Base-by-base conservation (phyloP, 345 rosid species). In the Anacardium occidentale region DNA sequence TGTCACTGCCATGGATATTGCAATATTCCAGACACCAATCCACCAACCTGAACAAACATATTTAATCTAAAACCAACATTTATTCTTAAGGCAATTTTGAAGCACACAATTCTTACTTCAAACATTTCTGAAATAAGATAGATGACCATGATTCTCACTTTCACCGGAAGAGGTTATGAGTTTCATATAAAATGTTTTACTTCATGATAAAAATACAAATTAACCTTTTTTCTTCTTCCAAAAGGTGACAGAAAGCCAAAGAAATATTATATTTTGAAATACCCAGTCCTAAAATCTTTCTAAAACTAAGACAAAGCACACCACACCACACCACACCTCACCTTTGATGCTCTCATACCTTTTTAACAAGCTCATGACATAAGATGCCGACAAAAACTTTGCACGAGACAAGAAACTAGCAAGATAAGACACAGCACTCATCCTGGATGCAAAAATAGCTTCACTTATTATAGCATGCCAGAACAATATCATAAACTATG, bases 341-440 rank as follows among this genome's bases (percentile, higher is more conserved):
- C 32, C 32, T 29, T 29, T 1, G 1, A 29, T 3, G 3, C 32
- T 29, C 32, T 11, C 14, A 29, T 54, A 87, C 97, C 98, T 92
- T 83, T 83, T 84, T 72, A 92, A 78, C 53, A 80, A 68, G 80
- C 26, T 79, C 48, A 83, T 72, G 64, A 90, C 77, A 69, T 79
- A 76, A 65, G 85, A 79, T 75, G 85, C 74, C 6, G 88, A 73
- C 51, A 92, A 70, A 78, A 92, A 90, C 81, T 87, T 94, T 50
- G 84, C 97, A 7, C 97, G 92, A 56, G 97, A 85, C 85, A 94
- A 75, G 77, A 84, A 94, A 81, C 98, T 94, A 73, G 97, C 91
- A 71, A 94, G 95, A 85, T 92, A 94, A 57, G 97, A 87, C 69
- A 83, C 92, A 10, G 97, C 90, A 86, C 90, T 94, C 96, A 90